Base-by-base conservation (phyloP, 495 filamentous ascomycete species). In the Talaromyces adpressus region DNA sequence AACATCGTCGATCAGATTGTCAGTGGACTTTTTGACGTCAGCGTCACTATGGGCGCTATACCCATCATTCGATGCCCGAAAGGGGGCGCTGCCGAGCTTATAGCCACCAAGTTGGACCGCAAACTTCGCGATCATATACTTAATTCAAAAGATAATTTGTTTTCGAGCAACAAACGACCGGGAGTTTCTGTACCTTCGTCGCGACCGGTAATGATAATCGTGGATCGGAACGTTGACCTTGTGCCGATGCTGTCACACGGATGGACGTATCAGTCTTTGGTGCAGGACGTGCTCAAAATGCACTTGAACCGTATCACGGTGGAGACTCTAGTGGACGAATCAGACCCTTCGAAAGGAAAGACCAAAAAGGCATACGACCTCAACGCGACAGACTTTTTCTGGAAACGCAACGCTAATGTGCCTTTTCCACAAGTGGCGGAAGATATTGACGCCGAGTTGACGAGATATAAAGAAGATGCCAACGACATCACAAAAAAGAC, bases 161-260 rank as follows among this genome's bases (percentile, higher is more conserved):
- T 97, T 74, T 90, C 87, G 0, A 75, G 74, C 52, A 77, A 74
- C 56, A 79, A 83, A 57, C 70, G 74, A 60, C 70, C 81, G 51
- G 72, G 81, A 18, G 75, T 82, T 2, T 84, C 88, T 2, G 86
- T 89, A 1, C 82, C 88, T 2, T 84, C 85, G 3, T 88, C 90
- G 22, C 80, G 92, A 30, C 93, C 93, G 0, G 91, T 96, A 0
- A 83, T 97, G 60, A 83, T 97, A 63, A 87, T 97, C 58, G 87
- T 97, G 52, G 94, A 98, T 75, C 89, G 94, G 64, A 98, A 95
- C 65, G 87, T 99, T 23, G 94, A 99, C 74, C 73, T 98, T 39
- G 91, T 96, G 63, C 92, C 95, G n/a, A 98, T 98, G 95, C 82
- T 98, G 1, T 97, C 93, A 23, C 94, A 99, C 75, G 97, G 93